Evolutionary conservation across 1,284 basidiomycete species (phyloP).

Genomic region (Stygiomarasmius scandens): DNA sequence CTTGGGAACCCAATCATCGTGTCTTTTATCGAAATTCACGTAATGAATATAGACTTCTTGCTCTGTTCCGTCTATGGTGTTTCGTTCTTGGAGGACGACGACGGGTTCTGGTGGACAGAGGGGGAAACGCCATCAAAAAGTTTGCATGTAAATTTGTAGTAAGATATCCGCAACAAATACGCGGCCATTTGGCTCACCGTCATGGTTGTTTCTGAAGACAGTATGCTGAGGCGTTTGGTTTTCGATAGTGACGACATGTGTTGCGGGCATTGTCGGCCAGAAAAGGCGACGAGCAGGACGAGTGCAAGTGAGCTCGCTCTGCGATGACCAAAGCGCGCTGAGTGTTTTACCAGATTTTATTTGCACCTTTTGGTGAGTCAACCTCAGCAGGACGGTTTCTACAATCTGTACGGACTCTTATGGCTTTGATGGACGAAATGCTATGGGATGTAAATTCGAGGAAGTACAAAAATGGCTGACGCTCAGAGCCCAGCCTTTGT

Average conservation of each 20-base stretch:
- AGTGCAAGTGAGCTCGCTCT: neutral
- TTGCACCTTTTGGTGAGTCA: neutral
- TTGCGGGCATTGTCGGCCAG: constrained; percentile 34
- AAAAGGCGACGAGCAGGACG: neutral
- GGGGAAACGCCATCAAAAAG: neutral
- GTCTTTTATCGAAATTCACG: constrained; percentile 67
- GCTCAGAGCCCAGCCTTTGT: no score
- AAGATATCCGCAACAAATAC: no score
- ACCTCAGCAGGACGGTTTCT: neutral
- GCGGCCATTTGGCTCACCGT: constrained; percentile 6
- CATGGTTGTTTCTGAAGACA: constrained; percentile 8
- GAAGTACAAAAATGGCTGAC: no score
- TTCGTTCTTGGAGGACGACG: constrained; percentile 60
- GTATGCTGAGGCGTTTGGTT: constrained; percentile 7
- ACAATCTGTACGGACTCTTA: neutral
- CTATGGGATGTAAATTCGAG: no score
- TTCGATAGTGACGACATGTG: constrained; percentile 34
- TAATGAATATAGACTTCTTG: constrained; percentile 71
- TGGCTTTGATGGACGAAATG: no score
- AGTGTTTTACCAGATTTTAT: neutral
- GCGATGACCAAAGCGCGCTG: neutral
- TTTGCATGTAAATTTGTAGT: neutral
- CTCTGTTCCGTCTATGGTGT: constrained; percentile 62
- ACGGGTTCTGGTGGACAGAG: constrained; percentile 26
- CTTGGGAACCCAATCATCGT: constrained; percentile 75